A percentile compares a stretch with the other conserved stretches of the same genome.
Evolutionary conservation across 2,329 filamentous ascomycete species (phyloP).

Genomic region (Sordariomycetes sp.): DNA sequence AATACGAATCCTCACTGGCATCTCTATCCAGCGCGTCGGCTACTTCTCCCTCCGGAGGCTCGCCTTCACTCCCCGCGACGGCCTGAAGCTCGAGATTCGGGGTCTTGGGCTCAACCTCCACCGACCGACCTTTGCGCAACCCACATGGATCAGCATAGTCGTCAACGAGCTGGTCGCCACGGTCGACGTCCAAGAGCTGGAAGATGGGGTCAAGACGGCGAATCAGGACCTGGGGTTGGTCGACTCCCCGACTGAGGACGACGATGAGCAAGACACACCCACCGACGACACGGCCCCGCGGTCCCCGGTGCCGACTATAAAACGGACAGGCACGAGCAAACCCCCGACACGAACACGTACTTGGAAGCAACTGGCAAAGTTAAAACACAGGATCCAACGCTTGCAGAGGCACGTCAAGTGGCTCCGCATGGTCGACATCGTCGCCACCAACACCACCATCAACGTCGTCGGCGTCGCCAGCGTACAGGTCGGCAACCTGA

Average conservation of each 20-base stretch:
- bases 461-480: conserved; percentile 71
- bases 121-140: conserved; percentile 89
- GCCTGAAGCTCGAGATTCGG: conserved; percentile 77
- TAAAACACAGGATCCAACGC: conserved; percentile 77
- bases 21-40: conserved; percentile 91
- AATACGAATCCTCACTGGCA: conserved; percentile 78
- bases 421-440: conserved; percentile 79
- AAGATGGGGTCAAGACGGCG: conserved; percentile 26
- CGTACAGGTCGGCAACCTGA: conserved; percentile 72
- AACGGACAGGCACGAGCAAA: conserved; percentile 13
- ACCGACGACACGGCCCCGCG: conserved; percentile 4
- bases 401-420: conserved; percentile 79
- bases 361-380: conserved; percentile 64
- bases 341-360: conserved; percentile 48
- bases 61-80: conserved; percentile 79
- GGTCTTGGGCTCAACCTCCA: conserved; percentile 81
- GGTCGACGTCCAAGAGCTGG: conserved; percentile 59
- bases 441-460: conserved; percentile 67
- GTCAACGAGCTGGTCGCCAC: conserved; percentile 77
- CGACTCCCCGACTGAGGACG: conserved; percentile 12
- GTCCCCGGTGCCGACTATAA: conserved; percentile 9
- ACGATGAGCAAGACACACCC: conserved; percentile 10
- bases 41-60: conserved; percentile 86
- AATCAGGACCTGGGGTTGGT: conserved; percentile 15
- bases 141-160: conserved; percentile 89